Evolutionary conservation across 345 rosid genomes (phyloP).

Genomic region (Iberis pinnata): DNA sequence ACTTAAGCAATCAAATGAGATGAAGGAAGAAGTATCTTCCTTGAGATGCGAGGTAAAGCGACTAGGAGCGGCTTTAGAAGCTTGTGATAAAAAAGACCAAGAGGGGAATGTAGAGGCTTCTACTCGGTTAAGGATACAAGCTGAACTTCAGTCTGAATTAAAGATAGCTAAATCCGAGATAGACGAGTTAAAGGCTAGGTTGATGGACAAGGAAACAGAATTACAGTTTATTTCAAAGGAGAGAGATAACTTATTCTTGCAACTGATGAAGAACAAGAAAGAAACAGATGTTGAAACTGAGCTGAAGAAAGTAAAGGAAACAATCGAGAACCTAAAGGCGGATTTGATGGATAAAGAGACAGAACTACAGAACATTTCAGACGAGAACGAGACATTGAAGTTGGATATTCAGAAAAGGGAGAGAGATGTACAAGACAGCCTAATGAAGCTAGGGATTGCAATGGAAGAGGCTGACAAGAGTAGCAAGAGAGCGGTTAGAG

Average conservation of each 20-base stretch:
- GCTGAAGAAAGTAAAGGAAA: constrained; percentile 43
- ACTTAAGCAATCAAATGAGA: constrained; percentile 33
- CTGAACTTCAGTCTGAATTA: constrained; percentile 52
- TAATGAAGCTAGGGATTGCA: constrained; percentile 59
- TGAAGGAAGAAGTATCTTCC: constrained; percentile 42
- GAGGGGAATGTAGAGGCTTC: constrained; percentile 24
- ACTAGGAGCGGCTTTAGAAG: constrained; percentile 51
- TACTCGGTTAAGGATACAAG: constrained; percentile 40
- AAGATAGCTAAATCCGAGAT: constrained; percentile 47
- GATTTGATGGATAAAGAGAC: constrained; percentile 71
- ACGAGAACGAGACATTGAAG: constrained; percentile 62
- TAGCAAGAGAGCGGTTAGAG: constrained; percentile 56
- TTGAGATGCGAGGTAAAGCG: constrained; percentile 51
- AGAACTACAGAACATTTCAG: constrained; percentile 50
- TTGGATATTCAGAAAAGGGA: constrained; percentile 48
- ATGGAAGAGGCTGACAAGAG: constrained; percentile 80
- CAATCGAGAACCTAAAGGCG: constrained; percentile 48
- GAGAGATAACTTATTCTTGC: constrained; percentile 45
- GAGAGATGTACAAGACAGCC: constrained; percentile 48
- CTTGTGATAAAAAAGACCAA: constrained; percentile 19
- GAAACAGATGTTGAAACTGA: constrained; percentile 33
- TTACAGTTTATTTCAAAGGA: constrained; percentile 70
- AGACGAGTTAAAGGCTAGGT: constrained; percentile 62
- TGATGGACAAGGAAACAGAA: constrained; percentile 88
- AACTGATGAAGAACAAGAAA: constrained; percentile 40